phyloP scores from a whole-genome alignment of 441 rosid genomes.

The Pelargonium australe region DNA sequence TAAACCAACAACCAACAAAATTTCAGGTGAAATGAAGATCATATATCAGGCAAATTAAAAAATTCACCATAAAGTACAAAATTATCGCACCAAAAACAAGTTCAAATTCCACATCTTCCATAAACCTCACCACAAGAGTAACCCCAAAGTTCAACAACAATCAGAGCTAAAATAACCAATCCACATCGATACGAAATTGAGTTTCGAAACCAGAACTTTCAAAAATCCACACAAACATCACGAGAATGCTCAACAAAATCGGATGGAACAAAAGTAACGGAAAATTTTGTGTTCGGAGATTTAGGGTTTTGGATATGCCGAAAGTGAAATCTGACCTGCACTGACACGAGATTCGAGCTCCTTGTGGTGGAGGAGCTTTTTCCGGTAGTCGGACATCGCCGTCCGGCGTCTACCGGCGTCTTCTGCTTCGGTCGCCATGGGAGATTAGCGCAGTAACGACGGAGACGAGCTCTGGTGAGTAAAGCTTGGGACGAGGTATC shows the following conservation, averaged over 20 bases:
- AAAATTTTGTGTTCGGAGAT: neutral
- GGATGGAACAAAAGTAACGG: neutral
- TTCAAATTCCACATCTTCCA: neutral
- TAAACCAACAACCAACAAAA: no score
- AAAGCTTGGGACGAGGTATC: neutral
- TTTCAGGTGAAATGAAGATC: no score
- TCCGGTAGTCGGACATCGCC: conserved; percentile 71
- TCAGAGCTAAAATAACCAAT: neutral
- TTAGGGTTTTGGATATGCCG: neutral
- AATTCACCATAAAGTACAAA: neutral
- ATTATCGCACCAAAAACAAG: neutral
- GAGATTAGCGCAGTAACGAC: neutral
- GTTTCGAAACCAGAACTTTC: neutral
- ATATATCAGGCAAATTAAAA: neutral
- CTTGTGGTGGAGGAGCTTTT: conserved; percentile 80
- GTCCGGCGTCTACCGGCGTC: conserved; percentile 63
- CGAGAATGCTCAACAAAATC: neutral
- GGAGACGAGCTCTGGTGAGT: conserved; percentile 1
- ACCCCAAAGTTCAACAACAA: neutral
- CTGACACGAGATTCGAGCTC: conserved; percentile 80
- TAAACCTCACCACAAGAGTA: neutral
- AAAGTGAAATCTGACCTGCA: conserved; percentile 40
- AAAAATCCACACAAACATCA: neutral
- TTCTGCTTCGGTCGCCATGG: conserved; percentile 45
- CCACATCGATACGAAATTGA: neutral